Evolutionary conservation across 225 moss, liverwort and hornwort species (phyloP).

Genomic region (Neckera pumila): DNA sequence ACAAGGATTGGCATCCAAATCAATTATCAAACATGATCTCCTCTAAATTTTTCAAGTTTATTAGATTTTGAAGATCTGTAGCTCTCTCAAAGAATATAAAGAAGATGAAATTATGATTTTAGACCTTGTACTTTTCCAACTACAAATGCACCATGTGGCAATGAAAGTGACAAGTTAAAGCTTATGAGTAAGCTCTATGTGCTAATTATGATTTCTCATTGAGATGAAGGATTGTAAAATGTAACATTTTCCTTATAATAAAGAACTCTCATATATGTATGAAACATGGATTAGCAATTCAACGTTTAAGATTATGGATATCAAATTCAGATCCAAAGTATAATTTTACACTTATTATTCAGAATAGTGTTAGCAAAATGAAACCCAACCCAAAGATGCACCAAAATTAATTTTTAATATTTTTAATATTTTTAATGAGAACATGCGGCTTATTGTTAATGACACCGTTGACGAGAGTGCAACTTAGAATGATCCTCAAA

Average conservation of each 20-base stretch:
- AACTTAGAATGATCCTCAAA: not conserved
- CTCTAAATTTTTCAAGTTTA: not conserved
- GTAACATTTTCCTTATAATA: not conserved
- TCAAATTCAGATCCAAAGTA: not conserved
- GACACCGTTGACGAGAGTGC: not conserved
- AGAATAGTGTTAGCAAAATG: not conserved
- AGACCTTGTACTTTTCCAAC: not conserved
- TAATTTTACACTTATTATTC: not conserved
- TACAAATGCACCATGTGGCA: not conserved
- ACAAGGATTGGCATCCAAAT: accelerated
- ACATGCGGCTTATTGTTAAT: not conserved
- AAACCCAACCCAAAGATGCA: not conserved
- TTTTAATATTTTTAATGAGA: not conserved
- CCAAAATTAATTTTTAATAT: not conserved
- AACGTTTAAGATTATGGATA: not conserved
- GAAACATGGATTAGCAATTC: not conserved
- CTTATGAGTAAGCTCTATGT: not conserved
- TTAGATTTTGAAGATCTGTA: not conserved
- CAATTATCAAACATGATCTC: not conserved
- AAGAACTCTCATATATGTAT: no score
- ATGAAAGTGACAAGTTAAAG: not conserved
- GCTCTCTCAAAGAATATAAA: accelerated
- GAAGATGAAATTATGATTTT: not conserved
- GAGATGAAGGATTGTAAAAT: not conserved
- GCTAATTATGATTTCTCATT: not conserved